These are phyloP conservation scores for Phytopythium oedochilum DNA, from an alignment of 352 stramenopile genomes.

Conservation along the genomic window DNA sequence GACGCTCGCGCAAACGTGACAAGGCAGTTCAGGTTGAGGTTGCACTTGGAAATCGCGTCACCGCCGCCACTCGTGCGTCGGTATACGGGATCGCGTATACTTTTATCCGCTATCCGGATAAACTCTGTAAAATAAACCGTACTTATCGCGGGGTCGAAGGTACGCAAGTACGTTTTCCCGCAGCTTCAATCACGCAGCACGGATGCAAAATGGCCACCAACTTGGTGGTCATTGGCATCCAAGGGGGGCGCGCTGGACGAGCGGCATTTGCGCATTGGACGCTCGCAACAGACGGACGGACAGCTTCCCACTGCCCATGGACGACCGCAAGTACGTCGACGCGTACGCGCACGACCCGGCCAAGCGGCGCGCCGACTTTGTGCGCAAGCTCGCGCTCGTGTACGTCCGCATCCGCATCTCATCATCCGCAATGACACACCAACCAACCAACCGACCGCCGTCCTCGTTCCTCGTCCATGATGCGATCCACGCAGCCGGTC, in stretches of 20 bases:
- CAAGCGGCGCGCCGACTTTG: conserved; percentile 42
- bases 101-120: too few species aligned
- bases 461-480: background rate
- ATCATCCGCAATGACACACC: too few species aligned
- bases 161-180: too few species aligned
- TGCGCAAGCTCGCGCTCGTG: conserved; percentile 37
- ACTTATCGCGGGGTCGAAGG: too few species aligned
- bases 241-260: background rate
- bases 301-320: conserved; percentile 17
- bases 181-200: too few species aligned
- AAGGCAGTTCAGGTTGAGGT: conserved; percentile 3
- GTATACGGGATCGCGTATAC: too few species aligned
- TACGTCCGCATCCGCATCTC: too few species aligned
- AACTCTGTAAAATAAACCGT: too few species aligned
- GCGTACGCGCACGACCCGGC: conserved; percentile 38
- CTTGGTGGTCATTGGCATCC: too few species aligned
- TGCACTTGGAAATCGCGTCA: background rate
- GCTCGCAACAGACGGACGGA: background rate
- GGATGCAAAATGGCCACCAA: too few species aligned
- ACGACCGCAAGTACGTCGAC: conserved; percentile 51
- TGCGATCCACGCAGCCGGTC: conserved; percentile 27
- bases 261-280: background rate
- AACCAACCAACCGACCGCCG: too few species aligned
- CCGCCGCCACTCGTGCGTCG: background rate
- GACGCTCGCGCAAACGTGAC: background rate